These are phyloP conservation scores for Conticribra weissflogii DNA, from an alignment of 108 stramenopile genomes.

Conservation along the genomic window DNA sequence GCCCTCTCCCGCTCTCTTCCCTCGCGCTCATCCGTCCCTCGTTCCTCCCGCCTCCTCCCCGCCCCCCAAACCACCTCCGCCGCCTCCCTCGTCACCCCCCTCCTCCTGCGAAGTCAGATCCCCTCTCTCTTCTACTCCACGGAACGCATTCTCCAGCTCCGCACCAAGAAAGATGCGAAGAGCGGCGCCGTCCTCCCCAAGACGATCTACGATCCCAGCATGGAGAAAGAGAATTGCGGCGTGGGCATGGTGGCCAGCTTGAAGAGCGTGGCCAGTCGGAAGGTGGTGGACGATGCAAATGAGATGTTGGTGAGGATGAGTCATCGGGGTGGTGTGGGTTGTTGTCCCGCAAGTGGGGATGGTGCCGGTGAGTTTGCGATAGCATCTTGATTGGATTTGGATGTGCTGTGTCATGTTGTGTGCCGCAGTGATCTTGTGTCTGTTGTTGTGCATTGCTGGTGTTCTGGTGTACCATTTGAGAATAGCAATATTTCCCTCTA, in stretches of 20 bases:
- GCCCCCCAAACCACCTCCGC: conserved; percentile 3
- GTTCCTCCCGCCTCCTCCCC: not conserved
- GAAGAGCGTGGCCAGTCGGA: conserved; percentile 81
- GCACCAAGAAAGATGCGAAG: conserved; percentile 35
- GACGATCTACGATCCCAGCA: conserved; percentile 68
- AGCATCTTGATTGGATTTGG: conserved; percentile 1
- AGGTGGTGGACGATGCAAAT: conserved; percentile 93
- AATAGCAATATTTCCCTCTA: not conserved
- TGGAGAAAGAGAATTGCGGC: conserved; percentile 90
- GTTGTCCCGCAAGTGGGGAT: conserved; percentile 91
- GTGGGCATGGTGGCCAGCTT: conserved; percentile 90
- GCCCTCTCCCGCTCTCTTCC: conserved; percentile 14
- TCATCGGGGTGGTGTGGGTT: conserved; percentile 95
- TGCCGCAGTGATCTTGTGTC: not conserved
- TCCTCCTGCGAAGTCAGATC: conserved; percentile 36
- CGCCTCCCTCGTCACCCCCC: not conserved
- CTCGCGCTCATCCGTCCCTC: conserved; percentile 3
- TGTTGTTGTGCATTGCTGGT: no score
- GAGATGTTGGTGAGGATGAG: conserved; percentile 98
- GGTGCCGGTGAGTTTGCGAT: conserved; percentile 78
- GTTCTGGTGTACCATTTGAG: no score
- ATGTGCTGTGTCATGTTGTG: conserved; percentile 3
- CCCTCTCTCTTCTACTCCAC: conserved; percentile 61
- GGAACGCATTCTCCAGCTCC: conserved; percentile 66
- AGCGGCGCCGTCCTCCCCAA: conserved; percentile 42